These are phyloP conservation scores for Didymella arachidicola DNA, from an alignment of 2,329 filamentous ascomycete species.

Conservation along the genomic window DNA sequence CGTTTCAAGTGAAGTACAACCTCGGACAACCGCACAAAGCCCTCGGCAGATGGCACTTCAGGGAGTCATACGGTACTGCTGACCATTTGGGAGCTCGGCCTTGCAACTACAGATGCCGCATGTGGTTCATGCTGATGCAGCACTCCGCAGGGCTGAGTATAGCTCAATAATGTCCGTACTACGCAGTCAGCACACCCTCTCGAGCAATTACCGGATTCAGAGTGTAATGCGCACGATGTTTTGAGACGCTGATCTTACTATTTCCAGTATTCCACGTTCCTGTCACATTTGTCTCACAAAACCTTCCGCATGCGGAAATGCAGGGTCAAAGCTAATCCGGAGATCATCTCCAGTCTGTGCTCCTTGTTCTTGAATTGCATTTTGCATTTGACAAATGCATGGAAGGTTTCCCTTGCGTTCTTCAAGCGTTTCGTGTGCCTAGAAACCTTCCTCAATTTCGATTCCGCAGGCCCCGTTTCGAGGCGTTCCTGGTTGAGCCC, in stretches of 20 bases:
- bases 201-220: slow-evolving; percentile 7
- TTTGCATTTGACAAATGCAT: slow-evolving; percentile 13
- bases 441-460: slow-evolving; percentile 14
- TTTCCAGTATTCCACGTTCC: slow-evolving; percentile 21
- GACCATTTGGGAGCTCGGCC: slow-evolving; percentile 9
- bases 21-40: slow-evolving; percentile 6
- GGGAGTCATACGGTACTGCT: slow-evolving; percentile 13
- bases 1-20: slow-evolving; percentile 3
- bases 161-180: slow-evolving; percentile 31
- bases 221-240: slow-evolving; percentile 13
- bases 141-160: slow-evolving; percentile 43
- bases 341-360: slow-evolving; percentile 26
- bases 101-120: slow-evolving; percentile 11
- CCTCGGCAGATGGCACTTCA: slow-evolving; percentile 6
- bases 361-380: slow-evolving; percentile 5
- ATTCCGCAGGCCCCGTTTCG: slow-evolving; percentile 4
- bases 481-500: not conserved
- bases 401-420: slow-evolving; percentile 1
- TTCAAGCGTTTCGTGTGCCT: slow-evolving; percentile 4
- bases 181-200: slow-evolving; percentile 45
- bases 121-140: slow-evolving; percentile 24
- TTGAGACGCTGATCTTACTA: slow-evolving; percentile 17
- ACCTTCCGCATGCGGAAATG: slow-evolving; percentile 23
- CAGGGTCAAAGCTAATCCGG: slow-evolving; percentile 22
- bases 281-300: slow-evolving; percentile 12